Percentiles rank a stretch among this genome's conserved stretches.
phyloP scores from a whole-genome alignment of 768 basidiomycete species.

The Tremella yokohamensis region DNA sequence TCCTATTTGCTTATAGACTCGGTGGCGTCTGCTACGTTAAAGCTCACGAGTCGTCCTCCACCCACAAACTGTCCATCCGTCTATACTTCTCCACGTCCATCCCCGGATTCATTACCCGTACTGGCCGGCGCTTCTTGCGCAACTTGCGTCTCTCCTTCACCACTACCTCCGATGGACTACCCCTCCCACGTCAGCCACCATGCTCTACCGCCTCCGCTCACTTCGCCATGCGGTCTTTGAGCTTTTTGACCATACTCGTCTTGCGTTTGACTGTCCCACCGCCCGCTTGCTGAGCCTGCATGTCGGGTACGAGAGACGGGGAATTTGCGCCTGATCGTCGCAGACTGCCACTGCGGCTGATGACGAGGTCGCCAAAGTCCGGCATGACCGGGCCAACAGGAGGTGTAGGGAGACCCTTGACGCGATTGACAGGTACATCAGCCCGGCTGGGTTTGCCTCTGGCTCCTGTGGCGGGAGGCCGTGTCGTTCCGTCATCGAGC shows the following conservation, averaged over 20 bases:
- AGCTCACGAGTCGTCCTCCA: too few species aligned
- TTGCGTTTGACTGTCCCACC: conserved; percentile 40
- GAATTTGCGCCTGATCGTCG: conserved; percentile 7
- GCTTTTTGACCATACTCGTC: conserved; percentile 47
- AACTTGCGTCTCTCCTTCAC: too few species aligned
- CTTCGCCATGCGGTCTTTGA: conserved; percentile 44
- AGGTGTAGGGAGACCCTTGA: conserved; percentile 38
- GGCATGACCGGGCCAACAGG: conserved; percentile 49
- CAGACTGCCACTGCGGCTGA: conserved; percentile 14
- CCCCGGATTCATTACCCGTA: too few species aligned
- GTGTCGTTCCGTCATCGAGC: neutral
- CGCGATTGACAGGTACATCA: conserved; percentile 19
- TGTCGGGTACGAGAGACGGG: neutral
- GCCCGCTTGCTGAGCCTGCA: conserved; percentile 3
- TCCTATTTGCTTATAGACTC: too few species aligned
- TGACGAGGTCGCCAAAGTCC: conserved; percentile 37
- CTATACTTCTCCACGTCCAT: too few species aligned
- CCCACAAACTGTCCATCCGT: too few species aligned
- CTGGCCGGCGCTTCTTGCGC: too few species aligned
- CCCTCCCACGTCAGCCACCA: neutral
- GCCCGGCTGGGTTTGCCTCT: conserved; percentile 9
- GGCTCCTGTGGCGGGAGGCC: neutral
- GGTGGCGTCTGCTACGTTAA: too few species aligned
- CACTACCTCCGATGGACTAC: too few species aligned
- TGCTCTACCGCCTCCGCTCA: conserved; percentile 8